Percentiles rank a stretch among this genome's conserved stretches.
These are phyloP conservation scores for Thalassiosira exigua DNA, from an alignment of 352 stramenopile genomes.

Conservation along the genomic window DNA sequence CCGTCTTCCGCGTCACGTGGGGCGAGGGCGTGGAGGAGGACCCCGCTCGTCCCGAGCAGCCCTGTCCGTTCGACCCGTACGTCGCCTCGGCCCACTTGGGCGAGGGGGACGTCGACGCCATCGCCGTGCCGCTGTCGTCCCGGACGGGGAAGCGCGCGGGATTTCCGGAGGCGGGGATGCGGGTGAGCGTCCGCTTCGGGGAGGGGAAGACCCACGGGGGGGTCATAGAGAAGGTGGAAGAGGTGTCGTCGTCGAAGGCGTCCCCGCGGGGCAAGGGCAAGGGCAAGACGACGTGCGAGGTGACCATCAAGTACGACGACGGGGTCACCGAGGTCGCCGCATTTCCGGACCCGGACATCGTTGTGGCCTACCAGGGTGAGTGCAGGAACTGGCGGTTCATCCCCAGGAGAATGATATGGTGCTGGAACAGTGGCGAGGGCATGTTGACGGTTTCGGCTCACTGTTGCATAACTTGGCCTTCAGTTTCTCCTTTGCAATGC, in stretches of 20 bases:
- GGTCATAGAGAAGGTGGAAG: slow-evolving; percentile 62
- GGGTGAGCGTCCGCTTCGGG: slow-evolving; percentile 78
- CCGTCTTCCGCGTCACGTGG: slow-evolving; percentile 84
- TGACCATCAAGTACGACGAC: slow-evolving; percentile 83
- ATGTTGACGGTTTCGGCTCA: no score
- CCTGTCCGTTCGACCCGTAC: slow-evolving; percentile 76
- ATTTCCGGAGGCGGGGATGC: slow-evolving; percentile 69
- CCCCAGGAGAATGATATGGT: no score
- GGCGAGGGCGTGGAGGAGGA: slow-evolving; percentile 82
- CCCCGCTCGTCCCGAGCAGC: slow-evolving; percentile 43
- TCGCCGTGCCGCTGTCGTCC: slow-evolving; percentile 42
- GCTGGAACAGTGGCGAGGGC: no score
- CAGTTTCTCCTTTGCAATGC: neutral
- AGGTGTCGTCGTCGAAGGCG: slow-evolving; percentile 43
- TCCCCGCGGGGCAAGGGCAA: slow-evolving; percentile 48
- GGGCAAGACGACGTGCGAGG: slow-evolving; percentile 48
- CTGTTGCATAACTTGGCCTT: no score
- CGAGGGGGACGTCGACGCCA: slow-evolving; percentile 36
- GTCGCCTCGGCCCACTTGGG: slow-evolving; percentile 54
- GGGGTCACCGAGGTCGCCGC: slow-evolving; percentile 68
- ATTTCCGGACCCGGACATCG: slow-evolving; percentile 84
- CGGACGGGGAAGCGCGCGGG: slow-evolving; percentile 24
- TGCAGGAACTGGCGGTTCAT: no score
- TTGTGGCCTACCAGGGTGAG: slow-evolving; percentile 76
- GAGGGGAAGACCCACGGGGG: slow-evolving; percentile 68